Evolutionary conservation across 2,329 filamentous ascomycete genomes (phyloP).

Genomic region (Nothopassalora personata): DNA sequence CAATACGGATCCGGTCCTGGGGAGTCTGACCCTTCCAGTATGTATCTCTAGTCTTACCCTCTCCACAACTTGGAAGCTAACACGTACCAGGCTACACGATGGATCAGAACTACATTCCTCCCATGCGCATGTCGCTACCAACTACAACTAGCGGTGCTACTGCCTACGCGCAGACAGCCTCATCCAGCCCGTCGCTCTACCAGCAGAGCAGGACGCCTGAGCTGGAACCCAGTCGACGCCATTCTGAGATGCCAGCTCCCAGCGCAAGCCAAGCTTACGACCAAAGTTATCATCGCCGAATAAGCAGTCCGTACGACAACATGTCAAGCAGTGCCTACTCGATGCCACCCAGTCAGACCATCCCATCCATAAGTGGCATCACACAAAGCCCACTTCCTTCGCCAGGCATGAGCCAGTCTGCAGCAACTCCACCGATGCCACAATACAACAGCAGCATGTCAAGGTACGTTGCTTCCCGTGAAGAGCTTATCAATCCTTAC

Average conservation of each 20-base stretch:
- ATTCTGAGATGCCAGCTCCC: slow-evolving; percentile 24
- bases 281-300: slow-evolving; percentile 25
- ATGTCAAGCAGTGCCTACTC: slow-evolving; percentile 23
- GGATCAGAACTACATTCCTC: slow-evolving; percentile 31
- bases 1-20: slow-evolving; percentile 29
- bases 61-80: slow-evolving; percentile 7
- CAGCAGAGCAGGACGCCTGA: slow-evolving; percentile 24
- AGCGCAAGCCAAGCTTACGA: slow-evolving; percentile 15
- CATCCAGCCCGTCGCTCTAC: slow-evolving; percentile 31
- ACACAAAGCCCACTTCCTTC: slow-evolving; percentile 31
- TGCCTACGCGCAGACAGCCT: slow-evolving; percentile 25
- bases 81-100: slow-evolving; percentile 25
- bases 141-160: slow-evolving; percentile 21
- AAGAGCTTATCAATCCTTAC: slow-evolving; percentile 1
- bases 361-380: slow-evolving; percentile 32
- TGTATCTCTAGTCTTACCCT: slow-evolving; percentile 12
- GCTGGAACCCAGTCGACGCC: slow-evolving; percentile 16
- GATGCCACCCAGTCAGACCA: slow-evolving; percentile 24
- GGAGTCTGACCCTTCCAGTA: slow-evolving; percentile 30
- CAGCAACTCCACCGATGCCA: slow-evolving; percentile 17
- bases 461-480: slow-evolving; percentile 19
- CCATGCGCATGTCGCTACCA: slow-evolving; percentile 30
- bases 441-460: slow-evolving; percentile 23
- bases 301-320: slow-evolving; percentile 28
- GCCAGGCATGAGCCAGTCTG: slow-evolving; percentile 23